Evolutionary conservation across 805 yeast genomes (phyloP), one percentile per base, ranked within the genome.

Genomic region (Helenozyma rhizophorensis): DNA sequence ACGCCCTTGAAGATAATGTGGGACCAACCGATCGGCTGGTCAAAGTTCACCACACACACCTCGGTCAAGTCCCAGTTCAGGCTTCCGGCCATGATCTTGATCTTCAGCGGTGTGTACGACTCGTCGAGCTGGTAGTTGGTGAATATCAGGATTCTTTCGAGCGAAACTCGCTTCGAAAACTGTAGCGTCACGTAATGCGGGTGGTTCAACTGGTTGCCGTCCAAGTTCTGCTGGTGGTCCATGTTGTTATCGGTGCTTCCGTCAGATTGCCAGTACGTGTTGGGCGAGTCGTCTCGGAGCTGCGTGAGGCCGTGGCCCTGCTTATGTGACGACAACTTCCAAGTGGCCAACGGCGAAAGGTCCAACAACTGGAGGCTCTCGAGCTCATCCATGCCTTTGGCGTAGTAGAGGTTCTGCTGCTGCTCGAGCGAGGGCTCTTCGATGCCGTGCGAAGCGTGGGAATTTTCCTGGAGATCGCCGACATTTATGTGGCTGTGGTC

Each of bases 261-360:
- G 53, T 93, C 98, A 27, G 94, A 82, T 57, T 93, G 98, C 99
- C 99, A 93, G 54, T 69, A 90, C 1, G 78, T 61, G 18, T 71
- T 68, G 0, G 90, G 83, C 4, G 78, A 69, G 46, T 82, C 88
- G 32, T 84, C 85, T 19, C 93, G 62, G 6, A 90, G 65, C 47
- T 80, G 80, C n/a, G 62, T 62, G 14, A 86, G 69, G 0, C 93
- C 93, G 46, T 67, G 78, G 0, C 87, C 93, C 8, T 71, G 71
- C 48, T 89, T 90, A 48, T 35, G 61, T 0, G 95, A 82, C 1
- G 95, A 83, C 0, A 86, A 78, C 23, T 78, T 71, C 96, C 97
- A 93, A 15, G 80, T 70, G 0, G 94, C 97, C 13, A 83, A 62
- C 12, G 80, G 76, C 2, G 95, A 86, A 8, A 90, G 70, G 51